These are phyloP conservation scores for Fraxinus anomala DNA, from an alignment of 257 asterid species.

Conservation along the genomic window DNA sequence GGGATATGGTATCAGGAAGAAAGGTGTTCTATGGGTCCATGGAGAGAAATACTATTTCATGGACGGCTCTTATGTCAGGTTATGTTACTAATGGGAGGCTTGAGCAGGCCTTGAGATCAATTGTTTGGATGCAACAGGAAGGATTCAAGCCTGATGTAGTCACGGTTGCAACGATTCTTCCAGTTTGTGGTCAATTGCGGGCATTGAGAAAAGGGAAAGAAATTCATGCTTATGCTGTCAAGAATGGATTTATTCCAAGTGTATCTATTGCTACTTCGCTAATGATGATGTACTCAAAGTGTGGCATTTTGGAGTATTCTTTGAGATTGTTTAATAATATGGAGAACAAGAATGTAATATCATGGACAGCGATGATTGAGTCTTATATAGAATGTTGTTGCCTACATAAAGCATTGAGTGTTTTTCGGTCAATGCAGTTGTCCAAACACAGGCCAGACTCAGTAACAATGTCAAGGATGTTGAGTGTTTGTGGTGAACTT, in stretches of 20 bases:
- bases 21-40: constrained; percentile 70
- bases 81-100: constrained; percentile 70
- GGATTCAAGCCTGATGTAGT: constrained; percentile 83
- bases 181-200: constrained; percentile 75
- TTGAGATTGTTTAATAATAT: constrained; percentile 53
- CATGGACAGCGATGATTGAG: constrained; percentile 96
- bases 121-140: constrained; percentile 96
- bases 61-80: constrained; percentile 93
- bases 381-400: constrained; percentile 53
- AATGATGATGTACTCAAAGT: constrained; percentile 90
- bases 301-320: constrained; percentile 55
- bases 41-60: constrained; percentile 72
- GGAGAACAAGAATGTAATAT: constrained; percentile 71
- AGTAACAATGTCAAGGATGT: constrained; percentile 63
- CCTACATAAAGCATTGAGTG: constrained; percentile 53
- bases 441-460: constrained; percentile 89
- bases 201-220: constrained; percentile 75
- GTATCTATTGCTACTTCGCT: constrained; percentile 70
- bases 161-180: constrained; percentile 81
- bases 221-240: constrained; percentile 68
- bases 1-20: constrained; percentile 78
- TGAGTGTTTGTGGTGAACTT: constrained; percentile 58
- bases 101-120: constrained; percentile 77
- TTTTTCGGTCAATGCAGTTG: constrained; percentile 73
- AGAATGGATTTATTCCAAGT: constrained; percentile 50